A percentile compares a stretch with the other conserved stretches of the same genome.
These are phyloP conservation scores for Leccinum cinnamomeum DNA, from an alignment of 1,284 basidiomycete genomes.

Conservation along the genomic window DNA sequence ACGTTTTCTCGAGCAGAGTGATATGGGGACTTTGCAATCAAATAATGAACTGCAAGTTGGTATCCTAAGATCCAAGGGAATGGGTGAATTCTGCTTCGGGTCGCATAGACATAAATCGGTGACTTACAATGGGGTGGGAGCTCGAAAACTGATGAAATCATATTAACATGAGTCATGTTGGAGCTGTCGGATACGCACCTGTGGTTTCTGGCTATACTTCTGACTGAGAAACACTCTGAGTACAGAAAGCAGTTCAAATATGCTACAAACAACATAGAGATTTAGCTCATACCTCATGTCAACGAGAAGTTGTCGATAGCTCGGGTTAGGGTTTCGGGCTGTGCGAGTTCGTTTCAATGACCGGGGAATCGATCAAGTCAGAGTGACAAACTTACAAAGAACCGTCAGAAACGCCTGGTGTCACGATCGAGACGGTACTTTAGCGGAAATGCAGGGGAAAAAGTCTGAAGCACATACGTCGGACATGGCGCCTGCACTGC, in stretches of 20 bases:
- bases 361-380: slow-evolving; percentile 7
- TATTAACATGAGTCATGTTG: slow-evolving; percentile 3
- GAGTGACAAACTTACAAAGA: slow-evolving; percentile 44
- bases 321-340: slow-evolving; percentile 70
- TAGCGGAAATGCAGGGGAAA: not conserved
- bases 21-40: slow-evolving; percentile 13
- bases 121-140: slow-evolving; percentile 74
- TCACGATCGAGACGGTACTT: slow-evolving; percentile 21
- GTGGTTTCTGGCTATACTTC: slow-evolving; percentile 87
- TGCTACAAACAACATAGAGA: not conserved
- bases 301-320: slow-evolving; percentile 77
- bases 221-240: slow-evolving; percentile 52
- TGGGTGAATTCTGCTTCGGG: not conserved
- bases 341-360: slow-evolving; percentile 9
- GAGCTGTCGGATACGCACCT: slow-evolving; percentile 41
- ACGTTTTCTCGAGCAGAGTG: not conserved
- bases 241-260: not conserved
- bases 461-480: slow-evolving; percentile 46
- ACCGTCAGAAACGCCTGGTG: slow-evolving; percentile 71
- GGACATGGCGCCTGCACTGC: slow-evolving; percentile 88
- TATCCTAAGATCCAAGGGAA: slow-evolving; percentile 25
- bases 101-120: not conserved
- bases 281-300: slow-evolving; percentile 55
- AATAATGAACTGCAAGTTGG: slow-evolving; percentile 32
- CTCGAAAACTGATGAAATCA: slow-evolving; percentile 53